Evolutionary conservation across 768 basidiomycete species (phyloP).

Genomic region (Suillus placidus): DNA sequence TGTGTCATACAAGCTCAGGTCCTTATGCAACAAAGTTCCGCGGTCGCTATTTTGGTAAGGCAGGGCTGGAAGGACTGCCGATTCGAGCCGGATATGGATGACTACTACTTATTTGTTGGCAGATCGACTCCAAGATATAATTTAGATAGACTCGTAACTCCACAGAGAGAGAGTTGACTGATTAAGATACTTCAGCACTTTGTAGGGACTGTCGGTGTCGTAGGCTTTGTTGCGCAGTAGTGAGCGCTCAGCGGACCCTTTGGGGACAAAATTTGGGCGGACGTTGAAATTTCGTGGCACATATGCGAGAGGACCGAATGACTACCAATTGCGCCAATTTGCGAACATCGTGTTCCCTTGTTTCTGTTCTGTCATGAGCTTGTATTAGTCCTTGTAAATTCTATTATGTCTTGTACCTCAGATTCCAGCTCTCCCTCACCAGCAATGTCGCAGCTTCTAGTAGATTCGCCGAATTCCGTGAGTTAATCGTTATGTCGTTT

Average conservation of each 20-base stretch:
- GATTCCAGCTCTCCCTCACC: not conserved
- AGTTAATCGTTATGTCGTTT: conserved; percentile 9
- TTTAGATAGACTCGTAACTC: not conserved
- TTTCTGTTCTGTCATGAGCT: conserved; percentile 18
- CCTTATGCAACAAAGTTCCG: not conserved
- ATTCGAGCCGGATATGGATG: not conserved
- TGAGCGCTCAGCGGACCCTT: not conserved
- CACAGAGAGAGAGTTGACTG: not conserved
- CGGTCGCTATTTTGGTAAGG: conserved; percentile 1
- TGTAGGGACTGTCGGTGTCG: not conserved
- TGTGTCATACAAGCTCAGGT: not conserved
- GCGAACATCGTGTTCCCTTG: conserved; percentile 9
- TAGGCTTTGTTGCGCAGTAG: not conserved
- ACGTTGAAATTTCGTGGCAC: conserved; percentile 27
- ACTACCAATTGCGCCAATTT: conserved; percentile 5
- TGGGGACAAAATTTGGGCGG: conserved; percentile 29
- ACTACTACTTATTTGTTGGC: not conserved
- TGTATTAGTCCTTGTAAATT: conserved; percentile 17
- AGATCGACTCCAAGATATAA: not conserved
- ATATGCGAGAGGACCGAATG: conserved; percentile 7
- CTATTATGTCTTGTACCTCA: conserved; percentile 9
- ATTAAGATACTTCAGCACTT: not conserved
- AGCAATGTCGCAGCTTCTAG: conserved; percentile 15
- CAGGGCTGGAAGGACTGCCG: not conserved
- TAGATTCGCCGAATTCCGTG: conserved; percentile 14